Evolutionary conservation across 2,329 filamentous ascomycete species (phyloP).

Genomic region (Macroventuria anomochaeta): DNA sequence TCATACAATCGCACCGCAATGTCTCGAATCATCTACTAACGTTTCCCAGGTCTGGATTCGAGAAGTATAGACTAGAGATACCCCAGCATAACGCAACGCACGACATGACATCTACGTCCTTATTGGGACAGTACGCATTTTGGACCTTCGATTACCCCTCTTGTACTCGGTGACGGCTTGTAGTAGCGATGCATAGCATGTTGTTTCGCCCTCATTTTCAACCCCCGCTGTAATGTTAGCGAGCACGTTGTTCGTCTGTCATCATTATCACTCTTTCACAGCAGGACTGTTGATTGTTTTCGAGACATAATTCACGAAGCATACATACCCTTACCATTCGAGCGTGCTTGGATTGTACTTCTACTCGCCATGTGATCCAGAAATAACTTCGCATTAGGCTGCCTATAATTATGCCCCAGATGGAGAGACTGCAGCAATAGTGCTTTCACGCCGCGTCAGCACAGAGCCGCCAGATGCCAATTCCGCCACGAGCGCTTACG

Average conservation of each 20-base stretch:
- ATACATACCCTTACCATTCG: neutral
- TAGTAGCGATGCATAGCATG: conserved; percentile 21
- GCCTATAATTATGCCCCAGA: neutral
- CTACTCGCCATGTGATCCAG: conserved; percentile 7
- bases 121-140: conserved; percentile 16
- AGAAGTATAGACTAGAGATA: conserved; percentile 53
- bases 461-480: conserved; percentile 4
- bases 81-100: conserved; percentile 41
- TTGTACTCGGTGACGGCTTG: conserved; percentile 16
- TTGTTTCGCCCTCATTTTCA: conserved; percentile 15
- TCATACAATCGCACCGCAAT: conserved; percentile 11
- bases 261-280: conserved; percentile 37
- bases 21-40: conserved; percentile 22
- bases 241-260: conserved; percentile 32
- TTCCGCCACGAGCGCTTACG: conserved; percentile 15
- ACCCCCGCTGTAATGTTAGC: conserved; percentile 43
- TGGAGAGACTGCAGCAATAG: conserved; percentile 5
- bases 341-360: neutral
- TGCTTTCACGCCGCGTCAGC: conserved; percentile 9
- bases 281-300: conserved; percentile 48
- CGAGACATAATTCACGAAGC: conserved; percentile 10
- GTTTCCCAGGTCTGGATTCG: conserved; percentile 55
- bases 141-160: conserved; percentile 19
- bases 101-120: conserved; percentile 27
- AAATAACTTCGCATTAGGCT: neutral